Percentiles rank a stretch among this genome's conserved stretches.
phyloP scores from a whole-genome alignment of 2,329 filamentous ascomycete genomes.

The Microcyclospora tardicrescens region DNA sequence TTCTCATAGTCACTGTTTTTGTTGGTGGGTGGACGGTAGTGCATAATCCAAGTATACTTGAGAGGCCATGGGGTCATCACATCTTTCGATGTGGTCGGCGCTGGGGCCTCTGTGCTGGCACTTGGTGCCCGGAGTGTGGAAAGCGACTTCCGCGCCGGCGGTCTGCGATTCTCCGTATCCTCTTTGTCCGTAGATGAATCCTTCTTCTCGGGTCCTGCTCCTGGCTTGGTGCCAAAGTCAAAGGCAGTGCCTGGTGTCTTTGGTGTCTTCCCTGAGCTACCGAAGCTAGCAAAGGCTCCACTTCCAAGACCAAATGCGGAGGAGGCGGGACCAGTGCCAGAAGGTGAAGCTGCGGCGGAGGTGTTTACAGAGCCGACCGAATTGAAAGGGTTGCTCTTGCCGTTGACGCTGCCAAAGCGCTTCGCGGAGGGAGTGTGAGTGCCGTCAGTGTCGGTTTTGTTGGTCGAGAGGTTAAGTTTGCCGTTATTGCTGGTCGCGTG shows the following conservation, averaged over 20 bases:
- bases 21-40: constrained; percentile 91
- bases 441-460: constrained; percentile 41
- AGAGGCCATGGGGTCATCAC: constrained; percentile 39
- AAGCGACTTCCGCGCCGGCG: constrained; percentile 15
- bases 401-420: constrained; percentile 67
- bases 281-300: constrained; percentile 93
- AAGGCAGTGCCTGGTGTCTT: constrained; percentile 65
- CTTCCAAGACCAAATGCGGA: constrained; percentile 89
- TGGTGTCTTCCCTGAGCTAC: constrained; percentile 62
- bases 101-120: constrained; percentile 5
- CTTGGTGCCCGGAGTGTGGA: constrained; percentile 10
- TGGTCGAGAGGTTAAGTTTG: constrained; percentile 83
- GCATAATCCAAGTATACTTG: constrained; percentile 86
- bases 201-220: constrained; percentile 46
- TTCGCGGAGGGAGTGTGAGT: constrained; percentile 51
- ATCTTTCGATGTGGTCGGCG: constrained; percentile 22
- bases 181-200: constrained; percentile 35
- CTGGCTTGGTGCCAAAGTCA: constrained; percentile 50
- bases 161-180: constrained; percentile 13
- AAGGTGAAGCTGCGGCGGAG: constrained; percentile 57
- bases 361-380: constrained; percentile 57
- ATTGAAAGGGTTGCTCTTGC: constrained; percentile 67
- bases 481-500: constrained; percentile 46
- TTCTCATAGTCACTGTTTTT: constrained; percentile 99
- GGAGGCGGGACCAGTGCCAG: constrained; percentile 54